A percentile compares a stretch with the other conserved stretches of the same genome.
Evolutionary conservation across 345 rosid species (phyloP).

Genomic region (Anacardium occidentale): DNA sequence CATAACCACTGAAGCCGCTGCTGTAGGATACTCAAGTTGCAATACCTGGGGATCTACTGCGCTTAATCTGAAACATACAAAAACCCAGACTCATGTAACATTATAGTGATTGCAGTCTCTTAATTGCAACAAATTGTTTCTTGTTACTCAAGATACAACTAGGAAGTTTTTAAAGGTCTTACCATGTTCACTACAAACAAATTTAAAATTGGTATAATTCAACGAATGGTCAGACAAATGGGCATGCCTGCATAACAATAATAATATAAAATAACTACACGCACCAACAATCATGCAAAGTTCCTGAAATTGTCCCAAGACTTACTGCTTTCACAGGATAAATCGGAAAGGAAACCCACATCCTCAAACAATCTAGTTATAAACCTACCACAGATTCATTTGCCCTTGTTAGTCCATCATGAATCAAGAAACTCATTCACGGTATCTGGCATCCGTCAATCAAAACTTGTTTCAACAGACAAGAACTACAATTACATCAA

Average conservation of each 20-base stretch:
- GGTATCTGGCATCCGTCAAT: slow-evolving; percentile 13
- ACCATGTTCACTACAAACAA: not conserved
- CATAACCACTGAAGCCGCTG: no score
- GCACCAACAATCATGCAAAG: slow-evolving; percentile 1
- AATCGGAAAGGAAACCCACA: not conserved
- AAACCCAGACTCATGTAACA: no score
- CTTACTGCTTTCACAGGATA: not conserved
- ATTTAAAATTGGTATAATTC: not conserved
- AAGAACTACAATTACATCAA: slow-evolving; percentile 25
- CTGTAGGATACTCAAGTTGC: no score
- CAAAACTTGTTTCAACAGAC: slow-evolving; percentile 19
- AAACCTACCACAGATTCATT: no score
- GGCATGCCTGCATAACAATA: not conserved
- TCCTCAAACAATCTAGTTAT: no score
- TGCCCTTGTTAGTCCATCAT: slow-evolving; percentile 16
- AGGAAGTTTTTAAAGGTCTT: not conserved
- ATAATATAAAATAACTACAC: not conserved
- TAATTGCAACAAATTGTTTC: not conserved
- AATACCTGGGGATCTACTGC: no score
- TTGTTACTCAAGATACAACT: no score
- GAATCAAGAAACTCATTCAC: slow-evolving; percentile 13
- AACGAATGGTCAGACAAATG: slow-evolving; percentile 8
- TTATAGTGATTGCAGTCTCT: no score
- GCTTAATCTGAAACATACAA: no score
- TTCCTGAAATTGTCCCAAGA: not conserved